phyloP scores from a whole-genome alignment of 371 early-diverging fungal species.

The Mucor velutinosus region DNA sequence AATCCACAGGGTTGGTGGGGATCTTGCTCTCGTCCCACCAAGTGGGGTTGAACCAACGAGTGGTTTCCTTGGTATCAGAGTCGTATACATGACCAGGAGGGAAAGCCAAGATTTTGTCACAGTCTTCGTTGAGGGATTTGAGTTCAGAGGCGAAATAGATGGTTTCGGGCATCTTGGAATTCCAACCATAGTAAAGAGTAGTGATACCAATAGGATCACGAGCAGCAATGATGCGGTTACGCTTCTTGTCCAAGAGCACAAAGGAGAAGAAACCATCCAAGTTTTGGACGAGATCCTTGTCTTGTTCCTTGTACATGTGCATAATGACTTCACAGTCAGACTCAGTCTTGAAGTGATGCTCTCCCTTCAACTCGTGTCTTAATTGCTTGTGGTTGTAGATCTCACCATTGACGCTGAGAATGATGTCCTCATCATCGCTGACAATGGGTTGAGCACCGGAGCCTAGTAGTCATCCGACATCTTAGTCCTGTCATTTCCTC shows the following conservation, averaged over 20 bases:
- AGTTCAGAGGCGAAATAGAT: constrained; percentile 93
- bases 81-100: constrained; percentile 93
- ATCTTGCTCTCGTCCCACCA: constrained; percentile 79
- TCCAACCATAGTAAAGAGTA: constrained; percentile 93
- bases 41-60: constrained; percentile 86
- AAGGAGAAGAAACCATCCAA: constrained; percentile 96
- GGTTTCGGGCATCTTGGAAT: constrained; percentile 77
- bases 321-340: constrained; percentile 97
- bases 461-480: constrained; percentile 40
- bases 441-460: constrained; percentile 95
- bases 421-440: constrained; percentile 79
- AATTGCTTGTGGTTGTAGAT: constrained; percentile 96
- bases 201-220: constrained; percentile 98
- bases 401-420: constrained; percentile 94
- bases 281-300: constrained; percentile 71
- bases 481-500: not conserved
- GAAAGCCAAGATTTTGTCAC: constrained; percentile 92
- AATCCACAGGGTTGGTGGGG: constrained; percentile 60
- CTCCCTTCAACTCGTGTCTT: constrained; percentile 69
- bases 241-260: constrained; percentile 84
- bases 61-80: constrained; percentile 72
- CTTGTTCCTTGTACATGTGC: constrained; percentile 88
- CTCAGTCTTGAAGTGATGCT: constrained; percentile 83
- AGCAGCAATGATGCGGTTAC: constrained; percentile 84
- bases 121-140: constrained; percentile 92